Conservation (phyloP, 768 basidiomycete genomes). For the Flagelloscypha sp. region DNA sequence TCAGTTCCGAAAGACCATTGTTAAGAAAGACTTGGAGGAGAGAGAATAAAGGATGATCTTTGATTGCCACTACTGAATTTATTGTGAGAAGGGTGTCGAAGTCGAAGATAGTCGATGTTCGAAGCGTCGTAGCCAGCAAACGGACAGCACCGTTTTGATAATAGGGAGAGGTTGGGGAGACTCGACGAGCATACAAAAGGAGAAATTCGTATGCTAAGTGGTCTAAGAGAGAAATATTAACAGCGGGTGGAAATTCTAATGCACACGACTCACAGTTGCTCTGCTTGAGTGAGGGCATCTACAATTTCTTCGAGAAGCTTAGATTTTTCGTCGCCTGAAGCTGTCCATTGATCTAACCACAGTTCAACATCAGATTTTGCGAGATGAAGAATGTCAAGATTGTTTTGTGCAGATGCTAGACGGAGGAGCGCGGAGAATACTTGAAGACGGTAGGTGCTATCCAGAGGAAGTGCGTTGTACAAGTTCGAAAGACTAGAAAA, state of each 20-base stretch:
- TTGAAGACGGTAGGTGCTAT: constrained; percentile 52
- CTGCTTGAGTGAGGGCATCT: constrained; percentile 47
- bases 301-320: constrained; percentile 58
- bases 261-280: constrained; percentile 46
- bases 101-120: constrained; percentile 63
- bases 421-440: constrained; percentile 59
- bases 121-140: constrained; percentile 55
- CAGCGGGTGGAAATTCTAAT: background rate
- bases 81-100: constrained; percentile 76
- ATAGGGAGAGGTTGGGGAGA: constrained; percentile 46
- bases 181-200: constrained; percentile 50
- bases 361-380: constrained; percentile 56
- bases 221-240: constrained; percentile 27
- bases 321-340: constrained; percentile 53
- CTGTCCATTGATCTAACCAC: constrained; percentile 73
- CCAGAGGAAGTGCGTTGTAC: constrained; percentile 67
- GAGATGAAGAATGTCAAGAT: constrained; percentile 55
- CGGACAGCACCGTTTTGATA: constrained; percentile 49
- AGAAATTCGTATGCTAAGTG: constrained; percentile 57
- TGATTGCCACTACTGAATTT: constrained; percentile 55
- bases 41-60: constrained; percentile 63
- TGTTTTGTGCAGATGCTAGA: constrained; percentile 49
- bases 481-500: constrained; percentile 62
- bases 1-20: constrained; percentile 53
- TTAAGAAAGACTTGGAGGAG: constrained; percentile 72